Conservation (phyloP, 441 rosid genomes). For the Bruguiera hainesii region DNA sequence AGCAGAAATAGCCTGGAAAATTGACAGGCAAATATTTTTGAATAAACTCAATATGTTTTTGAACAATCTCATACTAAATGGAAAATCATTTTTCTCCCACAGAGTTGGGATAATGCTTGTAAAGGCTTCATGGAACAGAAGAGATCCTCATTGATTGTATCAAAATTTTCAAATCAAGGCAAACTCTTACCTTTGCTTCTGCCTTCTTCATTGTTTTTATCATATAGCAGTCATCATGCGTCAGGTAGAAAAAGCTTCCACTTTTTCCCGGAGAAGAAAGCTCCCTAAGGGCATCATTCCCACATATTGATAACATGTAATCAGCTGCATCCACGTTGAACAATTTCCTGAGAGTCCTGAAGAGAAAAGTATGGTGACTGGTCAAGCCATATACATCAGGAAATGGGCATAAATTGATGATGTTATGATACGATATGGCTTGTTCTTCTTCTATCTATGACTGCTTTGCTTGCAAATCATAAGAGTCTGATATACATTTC, state of each 20-base stretch:
- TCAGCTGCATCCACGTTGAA: slow-evolving; percentile 93
- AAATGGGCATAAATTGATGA: background rate
- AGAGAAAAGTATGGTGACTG: slow-evolving; percentile 9
- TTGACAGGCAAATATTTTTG: background rate
- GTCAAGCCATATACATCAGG: slow-evolving; percentile 10
- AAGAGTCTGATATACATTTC: background rate
- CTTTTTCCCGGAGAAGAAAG: slow-evolving; percentile 98
- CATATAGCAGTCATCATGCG: slow-evolving; percentile 93
- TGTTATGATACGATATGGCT: background rate
- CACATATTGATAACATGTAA: slow-evolving; percentile 94
- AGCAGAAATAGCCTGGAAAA: background rate
- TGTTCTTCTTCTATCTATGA: background rate
- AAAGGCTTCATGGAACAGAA: background rate
- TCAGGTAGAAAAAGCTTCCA: slow-evolving; percentile 94
- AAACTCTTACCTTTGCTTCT: slow-evolving; percentile 82
- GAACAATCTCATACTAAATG: too few relatives aligned
- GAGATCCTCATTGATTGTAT: background rate
- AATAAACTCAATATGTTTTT: too few relatives aligned
- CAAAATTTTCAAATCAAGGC: background rate
- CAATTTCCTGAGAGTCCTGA: slow-evolving; percentile 92
- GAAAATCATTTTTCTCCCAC: too few relatives aligned
- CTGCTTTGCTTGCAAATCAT: background rate
- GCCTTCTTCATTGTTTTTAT: slow-evolving; percentile 97
- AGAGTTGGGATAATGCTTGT: too few relatives aligned
- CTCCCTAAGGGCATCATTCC: slow-evolving; percentile 95